Evolutionary conservation across 176 grass and related monocot genomes (phyloP), one percentile per base, ranked within the genome.

Genomic region (Canna indica): DNA sequence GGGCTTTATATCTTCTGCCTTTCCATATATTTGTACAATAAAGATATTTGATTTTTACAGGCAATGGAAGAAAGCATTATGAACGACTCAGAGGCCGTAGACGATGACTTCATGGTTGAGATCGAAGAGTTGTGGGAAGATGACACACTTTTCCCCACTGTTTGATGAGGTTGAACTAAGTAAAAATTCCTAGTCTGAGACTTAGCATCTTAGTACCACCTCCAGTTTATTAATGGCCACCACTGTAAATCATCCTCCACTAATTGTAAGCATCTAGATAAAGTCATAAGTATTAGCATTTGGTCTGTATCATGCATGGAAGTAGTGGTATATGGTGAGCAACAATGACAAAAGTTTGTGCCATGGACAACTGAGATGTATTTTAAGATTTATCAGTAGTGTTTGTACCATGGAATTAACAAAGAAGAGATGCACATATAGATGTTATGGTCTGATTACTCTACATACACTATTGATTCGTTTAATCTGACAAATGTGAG

Each of bases 31-130:
- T 17, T 41, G 44, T 36, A n/a, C 10, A 26, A 61, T 57, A 67
- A 34, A 61, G 27, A 29, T 24, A 69, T 39, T 36, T 77, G 22
- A n/a, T 84, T 85, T 77, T 63, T n/a, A 74, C 82, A 99, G 95
- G 85, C 78, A 22, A 77, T 87, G 80, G 80, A 90, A 80, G 82
- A 99, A 54, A 82, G 45, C 39, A 80, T 82, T 59, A 68, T 78
- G 47, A 81, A 63, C 34, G 82, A 82, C 22, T 71, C 61, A 34
- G 84, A 84, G 70, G 78, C 22, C 2, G 75, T 34, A 0, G 85
- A 75, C 41, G 48, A 67, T 50, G 90, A 94, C 65, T 80, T 99
- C 36, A 88, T 99, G 95, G 71, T 47, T 76, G 85, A 81, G 64
- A 17, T 90, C 64, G 90, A 90, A 81, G 84, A 94, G 52, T 64